phyloP scores from a whole-genome alignment of 768 basidiomycete genomes.

The Lepiota brunneoincarnata region DNA sequence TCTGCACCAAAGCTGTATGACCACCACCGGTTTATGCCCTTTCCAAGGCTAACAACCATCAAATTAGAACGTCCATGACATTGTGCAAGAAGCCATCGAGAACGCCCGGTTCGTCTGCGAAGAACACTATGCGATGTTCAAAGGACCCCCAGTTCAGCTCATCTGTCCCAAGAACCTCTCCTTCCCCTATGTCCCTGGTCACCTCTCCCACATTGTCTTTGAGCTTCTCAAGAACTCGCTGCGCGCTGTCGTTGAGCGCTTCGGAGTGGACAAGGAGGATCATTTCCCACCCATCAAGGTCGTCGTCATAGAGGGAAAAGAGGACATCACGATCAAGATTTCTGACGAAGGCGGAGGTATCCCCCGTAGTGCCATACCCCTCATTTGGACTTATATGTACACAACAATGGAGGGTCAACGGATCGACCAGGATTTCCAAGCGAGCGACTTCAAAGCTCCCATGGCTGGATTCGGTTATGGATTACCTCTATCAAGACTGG shows the following conservation, averaged over 20 bases:
- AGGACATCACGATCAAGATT: constrained; percentile 99
- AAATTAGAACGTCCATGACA: constrained; percentile 93
- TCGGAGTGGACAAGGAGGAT: constrained; percentile 78
- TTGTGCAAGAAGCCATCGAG: constrained; percentile 97
- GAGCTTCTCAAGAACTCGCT: constrained; percentile 98
- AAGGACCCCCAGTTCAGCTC: constrained; percentile 92
- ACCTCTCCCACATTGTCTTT: constrained; percentile 95
- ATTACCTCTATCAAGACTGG: constrained; percentile 85
- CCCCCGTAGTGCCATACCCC: constrained; percentile 79
- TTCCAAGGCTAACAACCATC: not conserved
- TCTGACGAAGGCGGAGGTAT: constrained; percentile 97
- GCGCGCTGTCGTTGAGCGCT: constrained; percentile 92
- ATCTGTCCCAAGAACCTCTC: constrained; percentile 85
- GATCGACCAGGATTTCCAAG: constrained; percentile 76
- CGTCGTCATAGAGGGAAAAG: constrained; percentile 94
- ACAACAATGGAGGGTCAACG: constrained; percentile 78
- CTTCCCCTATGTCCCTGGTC: constrained; percentile 95
- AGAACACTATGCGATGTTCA: constrained; percentile 95
- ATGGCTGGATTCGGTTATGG: constrained; percentile 99
- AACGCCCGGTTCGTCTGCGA: constrained; percentile 95
- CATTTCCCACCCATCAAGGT: constrained; percentile 90
- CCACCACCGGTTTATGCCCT: constrained; percentile 14
- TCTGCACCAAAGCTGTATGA: constrained; percentile 85
- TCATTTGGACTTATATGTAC: constrained; percentile 99
- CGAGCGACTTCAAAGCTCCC: constrained; percentile 91